These are phyloP conservation scores for Mallotus japonicus DNA, from an alignment of 441 rosid genomes.

Conservation along the genomic window DNA sequence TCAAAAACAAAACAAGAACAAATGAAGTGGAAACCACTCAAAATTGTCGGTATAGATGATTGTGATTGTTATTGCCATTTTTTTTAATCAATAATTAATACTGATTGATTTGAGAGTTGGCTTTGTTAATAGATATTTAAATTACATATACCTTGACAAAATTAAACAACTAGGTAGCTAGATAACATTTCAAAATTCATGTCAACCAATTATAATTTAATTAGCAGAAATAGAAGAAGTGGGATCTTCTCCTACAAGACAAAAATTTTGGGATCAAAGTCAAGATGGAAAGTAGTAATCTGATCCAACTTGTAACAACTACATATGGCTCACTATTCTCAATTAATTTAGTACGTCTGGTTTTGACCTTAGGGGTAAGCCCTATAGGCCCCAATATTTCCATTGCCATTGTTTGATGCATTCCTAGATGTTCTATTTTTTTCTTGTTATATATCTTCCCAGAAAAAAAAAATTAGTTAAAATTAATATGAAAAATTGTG, in stretches of 20 bases:
- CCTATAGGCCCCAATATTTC: too few species aligned
- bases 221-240: not conserved
- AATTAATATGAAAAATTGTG: too few species aligned
- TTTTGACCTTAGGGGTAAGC: constrained; percentile 20
- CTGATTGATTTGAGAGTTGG: constrained; percentile 27
- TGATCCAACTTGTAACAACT: constrained; percentile 28
- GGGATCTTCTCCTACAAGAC: constrained; percentile 13
- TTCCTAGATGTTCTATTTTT: too few species aligned
- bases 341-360: constrained; percentile 18
- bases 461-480: too few species aligned
- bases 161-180: not conserved
- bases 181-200: constrained; percentile 18
- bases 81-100: not conserved
- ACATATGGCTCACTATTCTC: constrained; percentile 12
- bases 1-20: not conserved
- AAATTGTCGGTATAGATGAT: constrained; percentile 19
- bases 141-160: constrained; percentile 20
- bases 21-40: constrained; percentile 15
- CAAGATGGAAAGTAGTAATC: constrained; percentile 19
- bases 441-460: too few species aligned
- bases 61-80: constrained; percentile 3
- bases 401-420: too few species aligned
- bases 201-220: constrained; percentile 24
- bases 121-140: not conserved
- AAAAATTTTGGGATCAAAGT: constrained; percentile 20